A percentile compares a stretch with the other conserved stretches of the same genome.
Evolutionary conservation across 2,329 filamentous ascomycete species (phyloP).

Genomic region (Claviceps sp.): DNA sequence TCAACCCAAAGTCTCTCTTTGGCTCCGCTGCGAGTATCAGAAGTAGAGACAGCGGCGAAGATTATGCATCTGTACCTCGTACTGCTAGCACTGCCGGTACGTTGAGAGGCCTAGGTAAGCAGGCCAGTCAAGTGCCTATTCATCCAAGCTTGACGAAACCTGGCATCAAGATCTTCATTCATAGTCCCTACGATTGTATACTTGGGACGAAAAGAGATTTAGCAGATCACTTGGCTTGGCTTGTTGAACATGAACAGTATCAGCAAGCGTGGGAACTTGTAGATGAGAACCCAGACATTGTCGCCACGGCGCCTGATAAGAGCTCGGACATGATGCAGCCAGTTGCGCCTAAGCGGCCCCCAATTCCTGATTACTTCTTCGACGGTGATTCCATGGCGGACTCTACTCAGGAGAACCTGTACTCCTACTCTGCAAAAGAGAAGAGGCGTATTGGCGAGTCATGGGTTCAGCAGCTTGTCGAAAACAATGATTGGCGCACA

Average conservation of each 20-base stretch:
- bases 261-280: slow-evolving; percentile 80
- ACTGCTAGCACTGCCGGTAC: slow-evolving; percentile 21
- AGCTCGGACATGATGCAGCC: slow-evolving; percentile 25
- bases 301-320: slow-evolving; percentile 29
- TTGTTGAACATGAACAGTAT: slow-evolving; percentile 69
- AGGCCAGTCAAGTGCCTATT: slow-evolving; percentile 21
- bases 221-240: slow-evolving; percentile 73
- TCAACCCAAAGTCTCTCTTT: slow-evolving; percentile 78
- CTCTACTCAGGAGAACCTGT: slow-evolving; percentile 40
- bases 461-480: slow-evolving; percentile 80
- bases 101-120: slow-evolving; percentile 12
- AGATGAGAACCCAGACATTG: slow-evolving; percentile 71
- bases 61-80: slow-evolving; percentile 33
- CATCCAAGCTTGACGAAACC: slow-evolving; percentile 43
- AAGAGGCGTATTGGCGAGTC: slow-evolving; percentile 84
- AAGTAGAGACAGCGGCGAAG: slow-evolving; percentile 48
- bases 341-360: slow-evolving; percentile 27
- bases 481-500: slow-evolving; percentile 56
- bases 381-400: slow-evolving; percentile 50
- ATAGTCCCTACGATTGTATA: slow-evolving; percentile 95
- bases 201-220: slow-evolving; percentile 78
- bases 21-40: slow-evolving; percentile 70
- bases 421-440: slow-evolving; percentile 65
- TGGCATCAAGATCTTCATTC: slow-evolving; percentile 70
- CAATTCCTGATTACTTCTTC: slow-evolving; percentile 50